Evolutionary conservation across 1,284 basidiomycete species (phyloP).

Genomic region (Fomitiporia mediterranea): DNA sequence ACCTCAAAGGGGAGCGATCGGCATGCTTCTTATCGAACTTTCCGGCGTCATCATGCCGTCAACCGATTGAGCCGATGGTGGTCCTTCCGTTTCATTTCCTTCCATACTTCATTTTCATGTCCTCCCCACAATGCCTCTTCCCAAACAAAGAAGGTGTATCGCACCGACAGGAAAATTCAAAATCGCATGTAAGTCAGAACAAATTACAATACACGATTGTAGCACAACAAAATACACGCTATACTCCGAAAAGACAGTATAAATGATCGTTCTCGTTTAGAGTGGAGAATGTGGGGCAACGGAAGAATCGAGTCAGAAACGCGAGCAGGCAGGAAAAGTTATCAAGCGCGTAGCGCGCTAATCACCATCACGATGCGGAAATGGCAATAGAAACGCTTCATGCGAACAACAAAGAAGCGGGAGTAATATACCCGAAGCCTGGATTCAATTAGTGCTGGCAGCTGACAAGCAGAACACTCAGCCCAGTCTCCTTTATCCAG

Average conservation of each 20-base stretch:
- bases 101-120: not conserved
- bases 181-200: too few species aligned
- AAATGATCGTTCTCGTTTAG: not conserved
- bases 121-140: too few species aligned
- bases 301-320: not conserved
- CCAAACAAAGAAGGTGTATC: too few species aligned
- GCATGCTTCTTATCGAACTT: conserved; percentile 5
- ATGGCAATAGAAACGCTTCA: conserved; percentile 2
- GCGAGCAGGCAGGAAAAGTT: not conserved
- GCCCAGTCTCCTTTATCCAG: conserved; percentile 60
- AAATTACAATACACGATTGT: not conserved
- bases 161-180: too few species aligned
- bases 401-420: not conserved
- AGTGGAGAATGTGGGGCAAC: conserved; percentile 1
- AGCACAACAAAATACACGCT: not conserved
- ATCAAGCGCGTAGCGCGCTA: not conserved
- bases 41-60: conserved; percentile 3
- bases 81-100: not conserved
- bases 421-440: not conserved
- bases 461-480: conserved; percentile 56
- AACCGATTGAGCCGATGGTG: not conserved
- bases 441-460: conserved; percentile 25
- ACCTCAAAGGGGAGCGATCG: not conserved
- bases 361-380: not conserved
- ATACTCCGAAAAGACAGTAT: not conserved